A percentile compares a stretch with the other conserved stretches of the same genome.
phyloP scores from a whole-genome alignment of 2,329 filamentous ascomycete genomes.

The Penicillium verrucosum region DNA sequence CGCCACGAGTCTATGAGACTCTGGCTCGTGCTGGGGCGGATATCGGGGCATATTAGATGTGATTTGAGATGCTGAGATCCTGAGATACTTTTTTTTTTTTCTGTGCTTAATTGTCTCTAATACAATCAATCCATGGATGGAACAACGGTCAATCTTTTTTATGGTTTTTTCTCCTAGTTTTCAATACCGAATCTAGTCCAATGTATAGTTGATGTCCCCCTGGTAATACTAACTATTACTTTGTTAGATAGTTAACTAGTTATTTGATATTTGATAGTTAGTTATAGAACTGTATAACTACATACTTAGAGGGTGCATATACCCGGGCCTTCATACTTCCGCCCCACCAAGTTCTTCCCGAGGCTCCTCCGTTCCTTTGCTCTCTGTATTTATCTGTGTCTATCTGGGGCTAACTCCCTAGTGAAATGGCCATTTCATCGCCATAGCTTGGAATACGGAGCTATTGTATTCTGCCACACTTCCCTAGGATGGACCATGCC shows the following conservation, averaged over 20 bases:
- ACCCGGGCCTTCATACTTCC: not conserved
- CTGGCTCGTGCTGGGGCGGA: constrained; percentile 77
- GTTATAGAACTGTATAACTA: too few species aligned
- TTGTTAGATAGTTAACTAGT: not conserved
- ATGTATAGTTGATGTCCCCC: not conserved
- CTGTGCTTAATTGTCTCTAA: not conserved
- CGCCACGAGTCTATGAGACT: constrained; percentile 81
- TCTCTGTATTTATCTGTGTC: not conserved
- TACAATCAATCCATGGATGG: not conserved
- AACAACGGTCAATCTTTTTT: not conserved
- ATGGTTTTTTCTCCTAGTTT: too few species aligned
- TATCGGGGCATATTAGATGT: constrained; percentile 41
- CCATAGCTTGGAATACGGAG: not conserved
- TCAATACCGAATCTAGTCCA: not conserved
- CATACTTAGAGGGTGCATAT: not conserved
- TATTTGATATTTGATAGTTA: not conserved
- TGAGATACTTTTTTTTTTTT: not conserved
- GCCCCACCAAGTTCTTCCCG: not conserved
- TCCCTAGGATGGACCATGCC: constrained; percentile 33
- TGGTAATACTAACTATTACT: not conserved
- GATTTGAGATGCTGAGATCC: not conserved
- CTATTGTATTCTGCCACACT: constrained; percentile 2
- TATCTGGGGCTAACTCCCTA: not conserved
- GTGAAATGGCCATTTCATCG: not conserved
- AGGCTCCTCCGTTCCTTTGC: not conserved